Evolutionary conservation across 176 grass and related monocot genomes (phyloP).

Genomic region (Zoysia pacifica): DNA sequence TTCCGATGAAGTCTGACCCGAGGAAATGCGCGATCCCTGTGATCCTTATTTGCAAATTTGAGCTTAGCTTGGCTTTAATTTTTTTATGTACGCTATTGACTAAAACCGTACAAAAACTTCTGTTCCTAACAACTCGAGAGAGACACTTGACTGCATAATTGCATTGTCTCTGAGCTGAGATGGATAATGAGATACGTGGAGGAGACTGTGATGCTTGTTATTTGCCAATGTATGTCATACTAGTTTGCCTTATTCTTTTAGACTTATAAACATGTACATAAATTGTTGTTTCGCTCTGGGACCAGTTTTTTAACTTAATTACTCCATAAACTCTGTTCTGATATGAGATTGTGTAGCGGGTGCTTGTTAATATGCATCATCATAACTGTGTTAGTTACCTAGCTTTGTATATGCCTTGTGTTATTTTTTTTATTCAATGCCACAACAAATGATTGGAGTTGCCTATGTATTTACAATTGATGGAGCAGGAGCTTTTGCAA

Average conservation of each 20-base stretch:
- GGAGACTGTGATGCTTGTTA: not conserved
- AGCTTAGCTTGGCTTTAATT: not conserved
- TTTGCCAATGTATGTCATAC: not conserved
- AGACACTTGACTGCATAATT: not conserved
- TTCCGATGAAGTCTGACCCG: not conserved
- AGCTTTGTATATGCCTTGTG: not conserved
- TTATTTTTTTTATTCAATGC: not conserved
- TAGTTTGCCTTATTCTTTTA: not conserved
- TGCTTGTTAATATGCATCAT: not conserved
- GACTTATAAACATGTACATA: not conserved
- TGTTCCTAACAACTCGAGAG: not conserved
- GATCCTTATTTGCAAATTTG: not conserved
- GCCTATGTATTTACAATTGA: not conserved
- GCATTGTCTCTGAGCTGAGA: conserved; percentile 3
- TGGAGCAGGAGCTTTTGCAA: not conserved
- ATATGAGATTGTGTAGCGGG: not conserved
- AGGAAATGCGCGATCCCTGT: not conserved
- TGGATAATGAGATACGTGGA: not conserved
- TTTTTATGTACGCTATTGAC: not conserved
- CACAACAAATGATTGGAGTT: not conserved
- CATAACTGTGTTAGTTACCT: not conserved
- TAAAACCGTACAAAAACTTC: not conserved
- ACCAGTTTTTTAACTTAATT: not conserved
- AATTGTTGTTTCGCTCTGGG: not conserved
- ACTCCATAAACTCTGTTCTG: not conserved